A percentile compares a stretch with the other conserved stretches of the same genome.
Evolutionary conservation across 176 grass and related monocot species (phyloP).

Genomic region (Carex myosuroides): DNA sequence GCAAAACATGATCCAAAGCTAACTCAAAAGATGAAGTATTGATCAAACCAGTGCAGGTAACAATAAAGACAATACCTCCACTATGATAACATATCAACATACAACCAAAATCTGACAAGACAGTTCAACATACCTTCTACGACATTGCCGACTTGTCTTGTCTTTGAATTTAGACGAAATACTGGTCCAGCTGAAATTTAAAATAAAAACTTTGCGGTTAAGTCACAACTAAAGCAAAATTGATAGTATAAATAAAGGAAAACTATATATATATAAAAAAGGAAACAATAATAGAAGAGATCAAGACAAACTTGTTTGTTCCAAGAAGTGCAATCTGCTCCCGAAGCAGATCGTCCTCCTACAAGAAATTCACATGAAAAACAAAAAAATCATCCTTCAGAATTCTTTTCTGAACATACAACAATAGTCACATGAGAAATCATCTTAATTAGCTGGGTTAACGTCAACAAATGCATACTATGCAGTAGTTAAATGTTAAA

Average conservation of each 20-base stretch:
- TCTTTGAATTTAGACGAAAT: constrained; percentile 86
- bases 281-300: too few species aligned
- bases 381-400: too few species aligned
- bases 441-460: too few species aligned
- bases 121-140: constrained; percentile 51
- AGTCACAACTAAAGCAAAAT: neutral
- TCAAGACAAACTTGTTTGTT: too few species aligned
- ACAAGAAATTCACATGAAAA: too few species aligned
- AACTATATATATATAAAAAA: too few species aligned
- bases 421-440: too few species aligned
- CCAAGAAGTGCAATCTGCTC: too few species aligned
- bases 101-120: neutral
- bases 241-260: neutral
- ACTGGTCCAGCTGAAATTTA: constrained; percentile 54
- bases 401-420: too few species aligned
- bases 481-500: too few species aligned
- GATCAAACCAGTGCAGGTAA: neutral
- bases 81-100: neutral
- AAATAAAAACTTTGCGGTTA: neutral
- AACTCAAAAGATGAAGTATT: neutral
- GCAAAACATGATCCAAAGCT: neutral
- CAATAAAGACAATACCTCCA: neutral
- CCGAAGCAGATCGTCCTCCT: too few species aligned
- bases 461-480: too few species aligned
- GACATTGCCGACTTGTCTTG: constrained; percentile 87